phyloP scores from a whole-genome alignment of 495 filamentous ascomycete genomes.

The Massariosphaeria phaeospora region DNA sequence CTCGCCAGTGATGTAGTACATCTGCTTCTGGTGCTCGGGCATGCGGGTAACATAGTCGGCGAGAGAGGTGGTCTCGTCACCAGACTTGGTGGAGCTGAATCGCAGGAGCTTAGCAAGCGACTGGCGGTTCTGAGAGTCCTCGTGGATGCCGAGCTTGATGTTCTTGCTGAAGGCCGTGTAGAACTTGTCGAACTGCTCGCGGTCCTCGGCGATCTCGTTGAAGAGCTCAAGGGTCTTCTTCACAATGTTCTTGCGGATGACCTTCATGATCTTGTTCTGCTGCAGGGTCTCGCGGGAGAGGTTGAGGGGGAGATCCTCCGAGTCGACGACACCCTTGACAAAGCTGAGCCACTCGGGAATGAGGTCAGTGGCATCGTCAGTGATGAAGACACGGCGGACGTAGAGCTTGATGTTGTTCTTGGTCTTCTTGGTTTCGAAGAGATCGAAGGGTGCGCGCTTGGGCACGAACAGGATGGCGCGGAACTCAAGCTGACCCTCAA shows the following conservation, averaged over 20 bases:
- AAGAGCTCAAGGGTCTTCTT: constrained; percentile 99
- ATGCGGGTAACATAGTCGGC: constrained; percentile 96
- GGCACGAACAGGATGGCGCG: constrained; percentile 98
- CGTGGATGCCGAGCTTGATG: constrained; percentile 99
- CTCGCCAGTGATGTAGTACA: constrained; percentile 99
- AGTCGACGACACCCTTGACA: constrained; percentile 99
- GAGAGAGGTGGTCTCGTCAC: constrained; percentile 90
- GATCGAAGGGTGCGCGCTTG: constrained; percentile 98
- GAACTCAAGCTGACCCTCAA: constrained; percentile 99
- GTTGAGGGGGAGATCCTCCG: constrained; percentile 97
- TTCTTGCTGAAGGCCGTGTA: constrained; percentile 99
- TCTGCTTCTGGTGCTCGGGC: constrained; percentile 99
- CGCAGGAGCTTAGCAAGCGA: constrained; percentile 95
- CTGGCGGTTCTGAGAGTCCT: constrained; percentile 95
- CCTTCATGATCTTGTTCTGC: constrained; percentile 99
- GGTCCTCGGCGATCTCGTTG: constrained; percentile 96
- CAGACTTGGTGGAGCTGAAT: constrained; percentile 98
- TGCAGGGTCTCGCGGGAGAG: constrained; percentile 99
- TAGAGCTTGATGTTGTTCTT: constrained; percentile 99
- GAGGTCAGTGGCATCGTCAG: constrained; percentile 96
- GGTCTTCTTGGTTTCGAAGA: constrained; percentile 99
- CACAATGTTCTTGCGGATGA: constrained; percentile 99
- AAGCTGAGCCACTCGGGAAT: constrained; percentile 99
- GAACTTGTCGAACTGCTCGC: constrained; percentile 99
- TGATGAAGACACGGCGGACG: constrained; percentile 99